These are phyloP conservation scores for Dioszegia hungarica DNA, from an alignment of 768 basidiomycete genomes.

Conservation along the genomic window DNA sequence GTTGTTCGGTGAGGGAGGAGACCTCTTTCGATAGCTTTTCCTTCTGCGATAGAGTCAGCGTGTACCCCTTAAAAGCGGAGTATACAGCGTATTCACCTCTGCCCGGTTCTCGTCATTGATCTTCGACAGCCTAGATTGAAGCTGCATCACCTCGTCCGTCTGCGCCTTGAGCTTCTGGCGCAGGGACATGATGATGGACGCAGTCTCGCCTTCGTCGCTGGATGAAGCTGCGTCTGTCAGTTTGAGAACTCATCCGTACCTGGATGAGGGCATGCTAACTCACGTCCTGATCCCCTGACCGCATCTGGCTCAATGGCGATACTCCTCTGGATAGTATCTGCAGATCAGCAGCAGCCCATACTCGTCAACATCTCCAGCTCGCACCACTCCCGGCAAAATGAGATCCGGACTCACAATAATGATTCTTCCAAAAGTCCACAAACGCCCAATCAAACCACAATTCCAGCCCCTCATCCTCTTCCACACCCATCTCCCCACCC, in stretches of 20 bases:
- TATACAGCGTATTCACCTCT: constrained; percentile 33
- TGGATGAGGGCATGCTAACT: constrained; percentile 3
- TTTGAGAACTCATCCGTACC: background rate
- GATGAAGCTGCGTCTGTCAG: constrained; percentile 1
- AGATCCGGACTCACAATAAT: constrained; percentile 69
- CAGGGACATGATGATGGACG: constrained; percentile 75
- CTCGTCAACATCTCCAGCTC: background rate
- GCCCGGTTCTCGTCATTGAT: constrained; percentile 44
- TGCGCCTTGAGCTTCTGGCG: constrained; percentile 78
- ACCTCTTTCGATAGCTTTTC: constrained; percentile 39
- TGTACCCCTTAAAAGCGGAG: background rate
- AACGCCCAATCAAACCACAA: constrained; percentile 99
- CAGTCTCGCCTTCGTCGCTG: constrained; percentile 67
- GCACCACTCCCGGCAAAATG: too few relatives aligned
- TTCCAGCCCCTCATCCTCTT: constrained; percentile 62
- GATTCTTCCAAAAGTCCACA: constrained; percentile 97
- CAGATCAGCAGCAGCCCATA: constrained; percentile 8
- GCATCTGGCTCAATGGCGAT: constrained; percentile 52
- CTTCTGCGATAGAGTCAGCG: constrained; percentile 19
- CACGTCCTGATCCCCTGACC: constrained; percentile 40
- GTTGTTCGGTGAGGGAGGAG: constrained; percentile 40
- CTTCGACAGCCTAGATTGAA: constrained; percentile 45
- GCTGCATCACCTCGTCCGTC: constrained; percentile 53
- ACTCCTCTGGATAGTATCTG: constrained; percentile 51
- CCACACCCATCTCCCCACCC: constrained; percentile 47